Conservation (phyloP, 139 green algal genomes). For the Coccomyxa sp. region DNA sequence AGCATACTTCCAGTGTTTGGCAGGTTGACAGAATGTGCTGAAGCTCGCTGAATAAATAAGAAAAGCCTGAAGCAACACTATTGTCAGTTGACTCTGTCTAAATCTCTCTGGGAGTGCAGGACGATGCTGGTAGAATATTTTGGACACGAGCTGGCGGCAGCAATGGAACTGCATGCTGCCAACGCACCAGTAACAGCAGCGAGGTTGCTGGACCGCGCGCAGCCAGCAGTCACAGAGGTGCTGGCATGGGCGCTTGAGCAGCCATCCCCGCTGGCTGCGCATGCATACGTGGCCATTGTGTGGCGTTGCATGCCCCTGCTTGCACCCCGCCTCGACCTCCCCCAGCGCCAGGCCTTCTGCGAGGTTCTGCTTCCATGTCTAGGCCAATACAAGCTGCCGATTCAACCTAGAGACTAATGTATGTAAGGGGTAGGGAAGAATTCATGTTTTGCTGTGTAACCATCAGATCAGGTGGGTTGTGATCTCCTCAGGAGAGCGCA, state of each 20-base stretch:
- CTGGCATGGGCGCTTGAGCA: constrained; percentile 6
- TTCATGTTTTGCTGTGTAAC: no score
- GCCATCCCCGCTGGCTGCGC: not conserved
- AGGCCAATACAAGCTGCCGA: no score
- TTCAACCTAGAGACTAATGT: no score
- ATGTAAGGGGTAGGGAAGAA: no score
- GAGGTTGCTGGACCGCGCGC: constrained; percentile 8
- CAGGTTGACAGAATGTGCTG: not conserved
- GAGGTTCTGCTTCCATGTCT: constrained; percentile 6
- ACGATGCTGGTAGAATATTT: constrained; percentile 16
- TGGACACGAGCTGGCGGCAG: not conserved
- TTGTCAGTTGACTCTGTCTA: no score
- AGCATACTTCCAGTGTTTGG: not conserved
- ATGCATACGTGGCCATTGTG: constrained; percentile 12
- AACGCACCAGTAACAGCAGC: constrained; percentile 3
- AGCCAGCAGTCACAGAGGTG: constrained; percentile 1
- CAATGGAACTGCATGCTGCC: constrained; percentile 2
- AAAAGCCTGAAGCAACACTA: no score
- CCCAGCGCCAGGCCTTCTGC: constrained; percentile 17
- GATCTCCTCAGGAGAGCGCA: no score
- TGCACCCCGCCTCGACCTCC: constrained; percentile 6
- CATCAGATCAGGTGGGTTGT: no score
- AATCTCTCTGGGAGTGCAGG: constrained; percentile 8
- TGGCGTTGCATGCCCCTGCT: constrained; percentile 14
- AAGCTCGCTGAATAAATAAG: not conserved